Conservation (phyloP, 2,329 filamentous ascomycete species). For the Hymenoscyphus fraxineus region DNA sequence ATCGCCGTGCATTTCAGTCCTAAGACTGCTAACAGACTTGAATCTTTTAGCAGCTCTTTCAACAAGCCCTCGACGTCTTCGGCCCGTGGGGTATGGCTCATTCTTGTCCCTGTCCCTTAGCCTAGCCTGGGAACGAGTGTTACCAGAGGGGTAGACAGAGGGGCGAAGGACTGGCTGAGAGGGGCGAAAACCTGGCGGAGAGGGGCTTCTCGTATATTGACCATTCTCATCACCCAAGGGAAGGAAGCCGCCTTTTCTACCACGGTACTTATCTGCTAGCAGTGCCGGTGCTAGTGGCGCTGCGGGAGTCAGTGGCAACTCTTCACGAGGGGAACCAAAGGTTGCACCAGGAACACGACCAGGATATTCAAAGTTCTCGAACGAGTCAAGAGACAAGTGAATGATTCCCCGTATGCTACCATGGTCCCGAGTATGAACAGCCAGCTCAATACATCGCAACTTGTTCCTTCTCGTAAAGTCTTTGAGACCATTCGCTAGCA, state of each 20-base stretch:
- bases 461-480: constrained; percentile 9
- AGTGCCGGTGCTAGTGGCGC: neutral
- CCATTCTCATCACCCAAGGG: neutral
- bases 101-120: neutral
- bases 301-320: neutral
- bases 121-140: neutral
- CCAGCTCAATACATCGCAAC: constrained; percentile 6
- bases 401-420: neutral
- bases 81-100: neutral
- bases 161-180: neutral
- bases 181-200: neutral
- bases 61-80: neutral
- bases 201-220: neutral
- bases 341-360: neutral
- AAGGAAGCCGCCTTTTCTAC: neutral
- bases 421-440: neutral
- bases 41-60: neutral
- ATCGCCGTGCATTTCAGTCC: neutral
- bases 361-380: neutral
- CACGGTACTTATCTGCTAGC: neutral
- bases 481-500: neutral
- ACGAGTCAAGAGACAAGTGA: neutral
- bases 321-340: no score
- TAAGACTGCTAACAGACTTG: neutral
- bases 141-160: neutral